A percentile compares a stretch with the other conserved stretches of the same genome.
These are phyloP conservation scores for Phytophthora ohioensis DNA, from an alignment of 352 stramenopile genomes.

Conservation along the genomic window DNA sequence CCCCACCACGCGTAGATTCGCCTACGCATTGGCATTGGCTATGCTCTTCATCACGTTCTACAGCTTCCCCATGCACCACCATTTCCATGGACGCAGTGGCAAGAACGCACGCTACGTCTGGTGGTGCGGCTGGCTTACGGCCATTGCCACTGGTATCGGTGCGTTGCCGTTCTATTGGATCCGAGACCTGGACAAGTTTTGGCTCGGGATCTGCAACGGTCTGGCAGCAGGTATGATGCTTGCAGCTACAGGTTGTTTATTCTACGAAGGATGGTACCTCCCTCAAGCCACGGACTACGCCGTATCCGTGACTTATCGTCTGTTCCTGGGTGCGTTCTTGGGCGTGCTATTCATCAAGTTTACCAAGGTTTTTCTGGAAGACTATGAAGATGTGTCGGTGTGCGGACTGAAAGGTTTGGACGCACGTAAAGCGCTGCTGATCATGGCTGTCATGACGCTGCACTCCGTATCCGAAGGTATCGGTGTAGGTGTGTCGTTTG, in stretches of 20 bases:
- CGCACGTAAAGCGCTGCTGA: conserved; percentile 94
- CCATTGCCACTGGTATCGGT: conserved; percentile 95
- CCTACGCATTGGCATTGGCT: conserved; percentile 55
- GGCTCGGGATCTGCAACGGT: conserved; percentile 95
- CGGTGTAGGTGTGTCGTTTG: conserved; percentile 98
- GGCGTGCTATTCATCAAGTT: conserved; percentile 97
- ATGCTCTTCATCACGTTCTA: conserved; percentile 77
- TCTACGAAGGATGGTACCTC: conserved; percentile 93
- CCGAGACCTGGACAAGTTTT: conserved; percentile 93
- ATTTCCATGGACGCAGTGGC: conserved; percentile 35
- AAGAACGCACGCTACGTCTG: conserved; percentile 94
- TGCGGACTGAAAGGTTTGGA: conserved; percentile 82
- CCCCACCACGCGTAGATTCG: conserved; percentile 23
- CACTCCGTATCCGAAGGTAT: conserved; percentile 98
- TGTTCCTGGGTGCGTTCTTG: conserved; percentile 90
- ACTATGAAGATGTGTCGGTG: conserved; percentile 96
- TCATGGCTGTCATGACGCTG: conserved; percentile 99
- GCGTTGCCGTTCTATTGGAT: conserved; percentile 96
- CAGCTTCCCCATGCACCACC: conserved; percentile 54
- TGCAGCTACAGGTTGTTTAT: conserved; percentile 94
- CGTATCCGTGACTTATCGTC: conserved; percentile 78
- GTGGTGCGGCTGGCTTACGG: conserved; percentile 98
- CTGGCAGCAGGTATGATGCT: conserved; percentile 99
- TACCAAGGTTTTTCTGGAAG: conserved; percentile 95
- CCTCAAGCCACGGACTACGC: conserved; percentile 75